These are phyloP conservation scores for Ceratocystis cubensis DNA, from an alignment of 2,329 filamentous ascomycete genomes.

Conservation along the genomic window DNA sequence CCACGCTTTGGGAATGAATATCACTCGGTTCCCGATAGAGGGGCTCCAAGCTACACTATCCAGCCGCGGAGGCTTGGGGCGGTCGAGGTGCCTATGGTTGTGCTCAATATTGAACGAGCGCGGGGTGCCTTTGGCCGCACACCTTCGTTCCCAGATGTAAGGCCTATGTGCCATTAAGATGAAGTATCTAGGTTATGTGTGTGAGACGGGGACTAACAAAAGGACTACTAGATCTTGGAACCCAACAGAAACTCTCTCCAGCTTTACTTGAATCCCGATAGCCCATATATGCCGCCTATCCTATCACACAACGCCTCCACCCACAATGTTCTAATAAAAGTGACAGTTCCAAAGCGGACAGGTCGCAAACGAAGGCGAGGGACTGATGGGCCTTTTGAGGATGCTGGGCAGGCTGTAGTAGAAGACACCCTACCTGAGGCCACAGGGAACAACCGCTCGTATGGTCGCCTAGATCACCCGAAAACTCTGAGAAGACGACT, in stretches of 20 bases:
- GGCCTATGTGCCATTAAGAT: constrained; percentile 20
- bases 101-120: constrained; percentile 34
- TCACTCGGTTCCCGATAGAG: neutral
- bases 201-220: constrained; percentile 2
- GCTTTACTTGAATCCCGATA: constrained; percentile 67
- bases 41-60: constrained; percentile 24
- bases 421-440: constrained; percentile 23
- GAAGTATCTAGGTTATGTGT: neutral
- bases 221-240: constrained; percentile 33
- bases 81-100: constrained; percentile 35
- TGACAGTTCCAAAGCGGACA: constrained; percentile 76
- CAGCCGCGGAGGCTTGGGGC: constrained; percentile 30
- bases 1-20: neutral
- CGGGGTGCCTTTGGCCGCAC: constrained; percentile 33
- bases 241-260: constrained; percentile 43
- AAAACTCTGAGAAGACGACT: constrained; percentile 48
- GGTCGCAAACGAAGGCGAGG: constrained; percentile 76
- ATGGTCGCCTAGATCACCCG: constrained; percentile 41
- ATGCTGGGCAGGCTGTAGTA: constrained; percentile 29
- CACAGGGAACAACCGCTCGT: constrained; percentile 30
- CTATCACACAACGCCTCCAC: constrained; percentile 62
- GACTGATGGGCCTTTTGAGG: constrained; percentile 51
- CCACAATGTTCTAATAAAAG: constrained; percentile 73
- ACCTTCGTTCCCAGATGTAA: constrained; percentile 31
- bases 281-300: constrained; percentile 65